These are phyloP conservation scores for Trichoderma guizhouense DNA, from an alignment of 2,329 filamentous ascomycete species.

Conservation along the genomic window DNA sequence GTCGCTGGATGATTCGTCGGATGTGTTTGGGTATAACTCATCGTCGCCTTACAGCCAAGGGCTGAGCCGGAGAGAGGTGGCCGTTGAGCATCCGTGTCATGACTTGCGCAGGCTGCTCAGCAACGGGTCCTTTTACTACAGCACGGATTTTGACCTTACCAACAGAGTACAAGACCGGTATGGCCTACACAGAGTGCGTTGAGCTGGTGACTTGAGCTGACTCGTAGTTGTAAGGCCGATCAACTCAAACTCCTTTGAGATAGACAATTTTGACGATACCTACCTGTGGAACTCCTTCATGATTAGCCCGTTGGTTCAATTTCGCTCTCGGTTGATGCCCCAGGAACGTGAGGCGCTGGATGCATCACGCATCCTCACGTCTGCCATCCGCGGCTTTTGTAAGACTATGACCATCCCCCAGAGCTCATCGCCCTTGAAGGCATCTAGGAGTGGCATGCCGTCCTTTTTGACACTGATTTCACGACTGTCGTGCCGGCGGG, in stretches of 20 bases:
- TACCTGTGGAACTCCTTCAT: constrained; percentile 99
- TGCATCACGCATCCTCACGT: constrained; percentile 81
- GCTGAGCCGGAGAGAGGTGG: constrained; percentile 63
- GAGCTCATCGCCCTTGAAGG: constrained; percentile 66
- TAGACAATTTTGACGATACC: constrained; percentile 86
- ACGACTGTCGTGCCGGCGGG: constrained; percentile 81
- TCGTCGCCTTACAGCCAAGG: constrained; percentile 36
- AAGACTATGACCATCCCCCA: constrained; percentile 82
- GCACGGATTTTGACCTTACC: constrained; percentile 95
- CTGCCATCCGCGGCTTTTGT: constrained; percentile 90
- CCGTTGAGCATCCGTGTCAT: constrained; percentile 82
- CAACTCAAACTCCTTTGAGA: constrained; percentile 76
- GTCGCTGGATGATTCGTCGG: constrained; percentile 48
- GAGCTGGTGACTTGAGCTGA: constrained; percentile 6
- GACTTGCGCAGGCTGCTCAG: constrained; percentile 88
- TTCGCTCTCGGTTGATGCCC: constrained; percentile 74
- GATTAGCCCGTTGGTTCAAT: constrained; percentile 88
- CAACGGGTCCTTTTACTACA: constrained; percentile 96
- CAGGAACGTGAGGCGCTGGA: constrained; percentile 79
- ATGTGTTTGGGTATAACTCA: constrained; percentile 49
- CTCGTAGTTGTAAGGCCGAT: constrained; percentile 53
- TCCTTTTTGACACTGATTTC: constrained; percentile 88
- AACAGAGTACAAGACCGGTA: constrained; percentile 87
- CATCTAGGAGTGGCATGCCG: constrained; percentile 66
- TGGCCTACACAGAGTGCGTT: constrained; percentile 12